A percentile compares a stretch with the other conserved stretches of the same genome.
These are phyloP conservation scores for Microcyclosporella mali DNA, from an alignment of 2,329 filamentous ascomycete species.

Conservation along the genomic window DNA sequence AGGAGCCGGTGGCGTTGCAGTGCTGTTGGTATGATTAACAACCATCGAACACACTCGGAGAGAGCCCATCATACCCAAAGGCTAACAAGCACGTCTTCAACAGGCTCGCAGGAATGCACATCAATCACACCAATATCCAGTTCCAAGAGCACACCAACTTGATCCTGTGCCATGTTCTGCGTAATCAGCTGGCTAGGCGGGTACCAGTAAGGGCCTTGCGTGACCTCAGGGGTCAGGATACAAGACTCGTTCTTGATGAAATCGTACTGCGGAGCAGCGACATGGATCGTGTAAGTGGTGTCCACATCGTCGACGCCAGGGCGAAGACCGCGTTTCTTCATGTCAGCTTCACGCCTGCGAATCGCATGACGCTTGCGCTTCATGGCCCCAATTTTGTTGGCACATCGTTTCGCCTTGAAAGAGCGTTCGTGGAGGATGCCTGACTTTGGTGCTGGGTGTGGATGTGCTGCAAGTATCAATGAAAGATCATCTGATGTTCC, in stretches of 20 bases:
- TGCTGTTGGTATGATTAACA: no score
- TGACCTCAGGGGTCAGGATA: constrained; percentile 9
- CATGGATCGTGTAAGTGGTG: constrained; percentile 8
- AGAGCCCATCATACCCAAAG: constrained; percentile 10
- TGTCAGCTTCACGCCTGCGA: neutral
- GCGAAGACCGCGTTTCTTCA: constrained; percentile 3
- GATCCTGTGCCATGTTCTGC: constrained; percentile 7
- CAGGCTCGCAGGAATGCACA: constrained; percentile 10
- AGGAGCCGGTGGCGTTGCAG: constrained; percentile 9
- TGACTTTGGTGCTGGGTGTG: neutral
- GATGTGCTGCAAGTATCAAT: neutral
- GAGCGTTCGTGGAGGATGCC: constrained; percentile 1
- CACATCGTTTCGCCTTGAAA: constrained; percentile 7
- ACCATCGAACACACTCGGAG: no score
- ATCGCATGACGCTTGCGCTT: constrained; percentile 7
- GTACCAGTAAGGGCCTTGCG: constrained; percentile 10
- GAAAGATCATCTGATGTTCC: no score
- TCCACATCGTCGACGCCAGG: constrained; percentile 1
- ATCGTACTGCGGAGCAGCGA: constrained; percentile 8
- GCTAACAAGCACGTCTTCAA: constrained; percentile 6
- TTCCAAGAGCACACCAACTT: constrained; percentile 10
- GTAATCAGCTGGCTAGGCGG: constrained; percentile 6
- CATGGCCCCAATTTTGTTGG: constrained; percentile 8
- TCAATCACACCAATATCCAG: constrained; percentile 12
- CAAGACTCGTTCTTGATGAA: constrained; percentile 12